Percentiles rank a stretch among this genome's conserved stretches.
Conservation (phyloP, 129 eudicot genomes). For the Flaveria sonorensis region DNA sequence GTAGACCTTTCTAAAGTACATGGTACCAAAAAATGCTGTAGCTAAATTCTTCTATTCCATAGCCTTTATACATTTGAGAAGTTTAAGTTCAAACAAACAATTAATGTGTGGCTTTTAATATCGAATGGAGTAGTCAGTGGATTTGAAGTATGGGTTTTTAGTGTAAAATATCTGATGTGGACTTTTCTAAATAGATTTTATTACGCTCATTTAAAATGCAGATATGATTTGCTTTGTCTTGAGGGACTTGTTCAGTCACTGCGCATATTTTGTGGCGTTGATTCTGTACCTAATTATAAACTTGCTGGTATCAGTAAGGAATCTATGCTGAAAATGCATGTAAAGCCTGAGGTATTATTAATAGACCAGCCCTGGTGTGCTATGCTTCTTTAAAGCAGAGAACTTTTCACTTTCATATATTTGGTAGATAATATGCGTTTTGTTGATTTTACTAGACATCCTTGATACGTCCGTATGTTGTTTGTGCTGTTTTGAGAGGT, state of each 20-base stretch:
- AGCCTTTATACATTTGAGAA: neutral
- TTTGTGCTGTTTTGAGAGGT: constrained; percentile 94
- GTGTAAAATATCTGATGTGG: constrained; percentile 12
- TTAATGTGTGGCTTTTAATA: neutral
- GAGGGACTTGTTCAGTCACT: constrained; percentile 91
- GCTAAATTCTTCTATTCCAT: neutral
- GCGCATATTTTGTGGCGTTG: constrained; percentile 67
- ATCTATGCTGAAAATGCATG: constrained; percentile 89
- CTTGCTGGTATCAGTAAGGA: constrained; percentile 42
- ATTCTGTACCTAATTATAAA: constrained; percentile 67
- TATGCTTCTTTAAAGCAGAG: neutral
- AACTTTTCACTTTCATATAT: constrained; percentile 15
- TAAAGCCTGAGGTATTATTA: constrained; percentile 72
- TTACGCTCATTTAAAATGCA: constrained; percentile 36
- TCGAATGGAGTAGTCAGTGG: neutral
- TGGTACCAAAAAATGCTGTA: neutral
- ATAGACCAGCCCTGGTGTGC: constrained; percentile 6
- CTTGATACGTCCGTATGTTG: constrained; percentile 71
- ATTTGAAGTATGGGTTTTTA: neutral
- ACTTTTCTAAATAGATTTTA: neutral
- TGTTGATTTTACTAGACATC: constrained; percentile 56
- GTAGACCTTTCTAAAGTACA: neutral
- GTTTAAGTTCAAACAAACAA: neutral
- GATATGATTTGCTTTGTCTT: constrained; percentile 97
- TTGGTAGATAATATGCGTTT: neutral